Evolutionary conservation across 768 basidiomycete genomes (phyloP).

Genomic region (Kwoniella mangroviensis): DNA sequence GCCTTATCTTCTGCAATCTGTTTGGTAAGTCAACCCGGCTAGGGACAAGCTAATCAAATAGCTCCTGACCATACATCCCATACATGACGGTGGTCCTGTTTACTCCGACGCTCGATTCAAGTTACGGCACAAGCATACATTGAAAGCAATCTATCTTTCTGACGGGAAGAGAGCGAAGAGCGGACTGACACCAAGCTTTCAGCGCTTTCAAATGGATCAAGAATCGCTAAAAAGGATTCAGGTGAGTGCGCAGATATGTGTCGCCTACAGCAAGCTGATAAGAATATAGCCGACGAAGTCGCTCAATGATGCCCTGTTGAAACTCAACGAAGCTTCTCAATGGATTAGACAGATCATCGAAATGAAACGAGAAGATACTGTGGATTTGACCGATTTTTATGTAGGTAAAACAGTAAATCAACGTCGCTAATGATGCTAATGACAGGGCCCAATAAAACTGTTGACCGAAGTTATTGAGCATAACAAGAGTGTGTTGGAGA

Average conservation of each 20-base stretch:
- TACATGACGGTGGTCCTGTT: background rate
- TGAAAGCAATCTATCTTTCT: conserved; percentile 17
- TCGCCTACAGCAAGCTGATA: background rate
- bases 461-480: conserved; percentile 25
- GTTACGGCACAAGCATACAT: conserved; percentile 38
- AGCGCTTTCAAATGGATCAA: background rate
- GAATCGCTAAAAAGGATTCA: background rate
- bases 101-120: conserved; percentile 26
- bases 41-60: background rate
- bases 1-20: conserved; percentile 24
- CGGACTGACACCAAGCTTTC: conserved; percentile 21
- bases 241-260: background rate
- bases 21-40: conserved; percentile 15
- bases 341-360: background rate
- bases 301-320: background rate
- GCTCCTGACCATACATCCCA: conserved; percentile 1
- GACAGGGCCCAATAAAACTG: background rate
- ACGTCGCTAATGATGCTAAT: background rate
- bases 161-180: conserved; percentile 4
- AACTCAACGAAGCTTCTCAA: background rate
- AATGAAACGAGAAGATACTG: background rate
- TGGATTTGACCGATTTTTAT: background rate
- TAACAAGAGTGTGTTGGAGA: background rate
- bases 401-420: background rate
- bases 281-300: background rate